These are phyloP conservation scores for Amanita fuliginea DNA, from an alignment of 768 basidiomycete species.

Conservation along the genomic window DNA sequence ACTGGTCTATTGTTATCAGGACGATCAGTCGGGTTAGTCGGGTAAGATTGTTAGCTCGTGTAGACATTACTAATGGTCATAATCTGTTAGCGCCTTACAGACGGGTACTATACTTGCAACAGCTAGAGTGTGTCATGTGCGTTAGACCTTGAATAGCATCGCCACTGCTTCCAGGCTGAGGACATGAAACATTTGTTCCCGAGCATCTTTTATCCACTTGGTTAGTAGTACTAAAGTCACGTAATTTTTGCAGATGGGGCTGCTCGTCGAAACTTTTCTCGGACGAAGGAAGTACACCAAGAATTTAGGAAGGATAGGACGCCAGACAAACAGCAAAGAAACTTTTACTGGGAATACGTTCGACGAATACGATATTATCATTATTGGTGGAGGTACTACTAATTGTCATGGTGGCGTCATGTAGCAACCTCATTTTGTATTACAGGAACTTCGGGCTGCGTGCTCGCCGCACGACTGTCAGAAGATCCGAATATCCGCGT, in stretches of 20 bases:
- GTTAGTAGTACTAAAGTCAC: too few species aligned
- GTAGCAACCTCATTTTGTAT: background rate
- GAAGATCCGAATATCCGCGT: slow-evolving; percentile 43
- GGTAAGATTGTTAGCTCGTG: background rate
- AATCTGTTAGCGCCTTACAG: background rate
- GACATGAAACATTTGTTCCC: background rate
- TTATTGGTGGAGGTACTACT: slow-evolving; percentile 40
- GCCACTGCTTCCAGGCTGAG: too few species aligned
- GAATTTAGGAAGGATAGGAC: slow-evolving; percentile 15
- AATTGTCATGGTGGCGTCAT: background rate
- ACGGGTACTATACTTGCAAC: background rate
- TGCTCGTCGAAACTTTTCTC: slow-evolving; percentile 13
- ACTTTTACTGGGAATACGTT: slow-evolving; percentile 2
- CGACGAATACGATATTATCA: slow-evolving; percentile 35
- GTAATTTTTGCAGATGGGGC: slow-evolving; percentile 14
- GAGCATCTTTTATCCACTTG: background rate
- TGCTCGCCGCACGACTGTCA: slow-evolving; percentile 43
- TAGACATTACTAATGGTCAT: background rate
- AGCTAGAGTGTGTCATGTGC: too few species aligned
- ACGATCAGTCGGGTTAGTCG: background rate
- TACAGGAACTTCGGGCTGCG: slow-evolving; percentile 49
- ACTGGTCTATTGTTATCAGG: background rate
- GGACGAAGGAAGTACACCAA: slow-evolving; percentile 12
- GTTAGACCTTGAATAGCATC: too few species aligned
- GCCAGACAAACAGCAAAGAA: slow-evolving; percentile 4